Conservation (phyloP, 2,329 filamentous ascomycete species). For the Penicillium sp. region DNA sequence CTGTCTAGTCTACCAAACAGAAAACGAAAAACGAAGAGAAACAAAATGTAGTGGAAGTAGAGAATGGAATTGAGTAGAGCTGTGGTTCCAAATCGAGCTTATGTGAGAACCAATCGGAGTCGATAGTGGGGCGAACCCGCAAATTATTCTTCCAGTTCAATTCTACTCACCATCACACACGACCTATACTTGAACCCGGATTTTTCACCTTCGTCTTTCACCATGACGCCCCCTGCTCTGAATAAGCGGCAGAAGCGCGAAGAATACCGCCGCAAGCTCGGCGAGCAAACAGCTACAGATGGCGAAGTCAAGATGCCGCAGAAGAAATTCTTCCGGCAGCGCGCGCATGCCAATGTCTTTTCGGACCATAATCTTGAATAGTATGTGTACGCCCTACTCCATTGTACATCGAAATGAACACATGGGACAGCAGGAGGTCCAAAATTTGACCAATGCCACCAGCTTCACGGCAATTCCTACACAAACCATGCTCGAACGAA, state of each 20-base stretch:
- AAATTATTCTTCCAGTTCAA: constrained; percentile 16
- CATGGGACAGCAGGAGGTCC: not conserved
- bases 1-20: not conserved
- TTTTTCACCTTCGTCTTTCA: not conserved
- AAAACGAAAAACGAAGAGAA: not conserved
- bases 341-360: constrained; percentile 97
- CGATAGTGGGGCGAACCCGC: constrained; percentile 9
- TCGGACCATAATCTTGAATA: constrained; percentile 89
- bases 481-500: not conserved
- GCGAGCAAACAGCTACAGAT: constrained; percentile 22
- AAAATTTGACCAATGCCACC: not conserved
- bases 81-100: not conserved
- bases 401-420: not conserved
- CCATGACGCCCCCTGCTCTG: constrained; percentile 32
- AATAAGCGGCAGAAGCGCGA: constrained; percentile 67
- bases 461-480: not conserved
- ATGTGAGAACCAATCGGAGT: constrained; percentile 12
- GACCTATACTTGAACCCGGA: not conserved
- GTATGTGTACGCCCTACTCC: constrained; percentile 53
- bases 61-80: not conserved
- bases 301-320: constrained; percentile 66
- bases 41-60: not conserved
- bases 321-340: constrained; percentile 95
- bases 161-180: constrained; percentile 1
- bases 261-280: constrained; percentile 53